phyloP scores from a whole-genome alignment of 1,284 basidiomycete genomes.

The Microbotryum lychnidis-dioicae region DNA sequence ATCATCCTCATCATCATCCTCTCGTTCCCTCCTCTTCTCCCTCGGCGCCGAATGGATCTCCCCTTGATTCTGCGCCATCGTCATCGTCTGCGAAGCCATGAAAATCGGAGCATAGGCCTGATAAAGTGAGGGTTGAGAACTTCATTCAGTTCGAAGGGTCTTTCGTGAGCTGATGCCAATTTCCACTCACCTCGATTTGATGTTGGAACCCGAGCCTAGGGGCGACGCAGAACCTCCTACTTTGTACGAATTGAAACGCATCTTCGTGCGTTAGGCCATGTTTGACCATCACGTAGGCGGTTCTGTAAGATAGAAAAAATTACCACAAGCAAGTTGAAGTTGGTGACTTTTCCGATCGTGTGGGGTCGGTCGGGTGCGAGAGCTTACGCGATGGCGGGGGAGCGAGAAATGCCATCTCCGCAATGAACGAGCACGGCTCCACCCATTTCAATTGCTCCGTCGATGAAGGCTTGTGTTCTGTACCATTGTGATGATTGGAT shows the following conservation, averaged over 20 bases:
- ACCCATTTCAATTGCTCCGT: conserved; percentile 18
- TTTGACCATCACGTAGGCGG: conserved; percentile 36
- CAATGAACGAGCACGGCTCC: conserved; percentile 35
- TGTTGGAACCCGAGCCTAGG: conserved; percentile 35
- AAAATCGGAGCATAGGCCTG: conserved; percentile 29
- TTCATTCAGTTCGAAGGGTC: neutral
- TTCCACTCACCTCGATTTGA: conserved; percentile 29
- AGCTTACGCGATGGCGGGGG: conserved; percentile 35
- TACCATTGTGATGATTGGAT: neutral
- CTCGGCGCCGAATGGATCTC: conserved; percentile 12
- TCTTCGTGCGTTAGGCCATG: conserved; percentile 30
- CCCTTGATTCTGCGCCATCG: conserved; percentile 13
- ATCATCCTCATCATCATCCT: conserved; percentile 12
- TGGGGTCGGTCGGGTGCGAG: no score
- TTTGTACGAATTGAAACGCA: conserved; percentile 35
- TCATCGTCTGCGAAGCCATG: conserved; percentile 18
- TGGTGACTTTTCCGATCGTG: neutral
- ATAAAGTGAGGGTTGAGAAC: neutral
- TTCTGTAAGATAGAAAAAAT: conserved; percentile 14
- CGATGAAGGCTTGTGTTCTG: conserved; percentile 32
- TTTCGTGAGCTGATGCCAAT: no score
- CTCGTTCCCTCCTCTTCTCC: conserved; percentile 20
- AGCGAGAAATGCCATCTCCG: conserved; percentile 36
- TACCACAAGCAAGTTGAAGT: no score
- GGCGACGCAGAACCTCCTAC: conserved; percentile 35